Conservation (phyloP, 164 flowering plant genomes). For the Platanus orientalis region DNA sequence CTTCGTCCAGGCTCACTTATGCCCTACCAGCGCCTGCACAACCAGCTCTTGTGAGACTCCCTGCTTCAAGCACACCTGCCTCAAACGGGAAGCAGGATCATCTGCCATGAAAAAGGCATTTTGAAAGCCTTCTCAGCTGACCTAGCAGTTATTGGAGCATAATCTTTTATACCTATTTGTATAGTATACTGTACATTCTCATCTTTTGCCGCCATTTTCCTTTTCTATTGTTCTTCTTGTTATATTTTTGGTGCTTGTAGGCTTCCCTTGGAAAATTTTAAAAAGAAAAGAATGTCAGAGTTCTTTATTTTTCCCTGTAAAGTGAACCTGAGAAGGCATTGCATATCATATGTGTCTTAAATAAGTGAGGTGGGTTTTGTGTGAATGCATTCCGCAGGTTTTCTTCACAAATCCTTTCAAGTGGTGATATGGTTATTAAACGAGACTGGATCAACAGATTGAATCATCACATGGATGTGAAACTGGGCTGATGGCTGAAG, state of each 20-base stretch:
- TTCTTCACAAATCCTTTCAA: not conserved
- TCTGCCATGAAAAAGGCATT: conserved; percentile 7
- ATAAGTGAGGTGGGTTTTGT: conserved; percentile 19
- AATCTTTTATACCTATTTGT: conserved; percentile 20
- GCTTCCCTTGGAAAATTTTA: conserved; percentile 11
- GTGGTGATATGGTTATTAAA: too few species aligned
- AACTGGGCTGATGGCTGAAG: too few species aligned
- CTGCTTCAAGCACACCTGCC: conserved; percentile 29
- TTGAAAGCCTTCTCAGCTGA: not conserved
- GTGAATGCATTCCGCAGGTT: not conserved
- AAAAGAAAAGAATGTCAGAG: not conserved
- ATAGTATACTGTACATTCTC: conserved; percentile 34
- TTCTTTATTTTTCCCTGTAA: conserved; percentile 11
- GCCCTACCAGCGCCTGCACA: conserved; percentile 74
- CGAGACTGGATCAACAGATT: too few species aligned
- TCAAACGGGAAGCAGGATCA: conserved; percentile 39
- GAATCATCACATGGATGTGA: too few species aligned
- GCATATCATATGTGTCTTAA: conserved; percentile 7
- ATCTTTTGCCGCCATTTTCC: not conserved
- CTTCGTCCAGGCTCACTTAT: conserved; percentile 72
- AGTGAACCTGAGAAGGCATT: conserved; percentile 11
- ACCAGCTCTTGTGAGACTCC: conserved; percentile 32
- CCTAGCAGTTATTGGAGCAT: not conserved
- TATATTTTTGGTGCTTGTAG: not conserved
- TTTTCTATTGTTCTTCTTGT: not conserved